Percentiles rank a stretch among this genome's conserved stretches.
These are phyloP conservation scores for Colletotrichum siamense DNA, from an alignment of 2,329 filamentous ascomycete species.

Conservation along the genomic window DNA sequence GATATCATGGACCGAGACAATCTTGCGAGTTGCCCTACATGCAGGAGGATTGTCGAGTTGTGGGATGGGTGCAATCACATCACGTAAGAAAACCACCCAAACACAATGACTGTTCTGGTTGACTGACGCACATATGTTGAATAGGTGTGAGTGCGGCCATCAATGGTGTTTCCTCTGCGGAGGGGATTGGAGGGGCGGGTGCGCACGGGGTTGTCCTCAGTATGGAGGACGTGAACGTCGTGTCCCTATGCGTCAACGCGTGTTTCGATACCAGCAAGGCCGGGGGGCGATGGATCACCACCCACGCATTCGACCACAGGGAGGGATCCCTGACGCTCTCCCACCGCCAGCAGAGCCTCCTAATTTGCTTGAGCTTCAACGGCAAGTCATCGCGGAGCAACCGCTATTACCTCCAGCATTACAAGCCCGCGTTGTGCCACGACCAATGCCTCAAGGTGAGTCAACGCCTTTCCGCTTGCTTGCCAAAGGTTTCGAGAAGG, in stretches of 20 bases:
- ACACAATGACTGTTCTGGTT: background rate
- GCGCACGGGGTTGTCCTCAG: background rate
- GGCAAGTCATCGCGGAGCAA: background rate
- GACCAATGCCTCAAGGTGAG: background rate
- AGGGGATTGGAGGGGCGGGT: background rate
- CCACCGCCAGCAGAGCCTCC: background rate
- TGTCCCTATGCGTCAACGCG: slow-evolving; percentile 4
- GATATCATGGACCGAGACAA: slow-evolving; percentile 55
- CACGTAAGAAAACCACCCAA: slow-evolving; percentile 48
- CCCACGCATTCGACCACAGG: background rate
- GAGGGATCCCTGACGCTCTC: background rate
- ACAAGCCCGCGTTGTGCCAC: background rate
- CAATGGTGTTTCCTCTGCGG: slow-evolving; percentile 23
- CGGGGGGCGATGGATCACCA: background rate
- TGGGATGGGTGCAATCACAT: slow-evolving; percentile 71
- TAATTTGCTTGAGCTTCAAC: background rate
- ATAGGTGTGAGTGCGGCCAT: slow-evolving; percentile 18
- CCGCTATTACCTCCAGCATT: background rate
- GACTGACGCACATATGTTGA: background rate
- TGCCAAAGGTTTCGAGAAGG: background rate
- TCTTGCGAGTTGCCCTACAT: slow-evolving; percentile 62
- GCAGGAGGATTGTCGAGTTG: slow-evolving; percentile 63
- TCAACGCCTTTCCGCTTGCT: background rate
- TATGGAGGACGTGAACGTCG: background rate
- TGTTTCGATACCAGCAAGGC: background rate